Conservation (phyloP, 352 stramenopile genomes). For the Globisporangium nodosum region DNA sequence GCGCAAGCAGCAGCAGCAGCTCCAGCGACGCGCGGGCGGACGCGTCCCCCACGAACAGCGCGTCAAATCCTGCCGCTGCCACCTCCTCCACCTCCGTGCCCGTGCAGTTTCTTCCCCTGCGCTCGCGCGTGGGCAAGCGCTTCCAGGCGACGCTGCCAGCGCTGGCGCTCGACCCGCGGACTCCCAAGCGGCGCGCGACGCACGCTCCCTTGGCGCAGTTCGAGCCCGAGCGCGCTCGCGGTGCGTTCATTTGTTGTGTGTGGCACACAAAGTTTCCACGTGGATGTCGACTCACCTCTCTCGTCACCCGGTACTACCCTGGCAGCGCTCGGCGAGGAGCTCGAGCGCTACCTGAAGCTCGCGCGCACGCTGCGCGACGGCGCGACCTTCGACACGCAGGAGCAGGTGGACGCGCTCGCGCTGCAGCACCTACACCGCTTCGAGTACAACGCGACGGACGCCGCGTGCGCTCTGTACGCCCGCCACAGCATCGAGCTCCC, state of each 20-base stretch:
- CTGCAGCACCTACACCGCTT: slow-evolving; percentile 79
- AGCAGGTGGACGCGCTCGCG: slow-evolving; percentile 65
- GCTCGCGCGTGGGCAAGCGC: slow-evolving; percentile 72
- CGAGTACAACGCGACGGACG: slow-evolving; percentile 73
- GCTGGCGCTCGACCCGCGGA: slow-evolving; percentile 15
- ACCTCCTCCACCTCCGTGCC: background rate
- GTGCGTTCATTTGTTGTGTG: slow-evolving; percentile 16
- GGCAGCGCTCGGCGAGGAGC: slow-evolving; percentile 43
- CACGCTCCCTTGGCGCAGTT: slow-evolving; percentile 35
- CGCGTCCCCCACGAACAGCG: background rate
- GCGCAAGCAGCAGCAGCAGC: slow-evolving; percentile 8
- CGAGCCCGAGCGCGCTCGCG: slow-evolving; percentile 42
- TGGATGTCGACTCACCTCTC: background rate
- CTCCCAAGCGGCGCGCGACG: slow-evolving; percentile 23
- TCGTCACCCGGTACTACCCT: background rate
- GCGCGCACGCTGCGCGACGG: slow-evolving; percentile 67
- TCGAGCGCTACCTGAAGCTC: slow-evolving; percentile 81
- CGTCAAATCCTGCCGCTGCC: background rate
- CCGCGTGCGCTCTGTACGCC: slow-evolving; percentile 78
- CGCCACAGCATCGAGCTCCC: slow-evolving; percentile 73
- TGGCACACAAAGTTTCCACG: background rate
- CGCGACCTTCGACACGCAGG: slow-evolving; percentile 72
- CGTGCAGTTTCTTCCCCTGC: slow-evolving; percentile 61
- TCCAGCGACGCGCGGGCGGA: slow-evolving; percentile 1
- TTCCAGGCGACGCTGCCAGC: slow-evolving; percentile 76